Evolutionary conservation across 805 yeast genomes (phyloP), one percentile per base, ranked within the genome.

Genomic region (Ogataea populi-albae): DNA sequence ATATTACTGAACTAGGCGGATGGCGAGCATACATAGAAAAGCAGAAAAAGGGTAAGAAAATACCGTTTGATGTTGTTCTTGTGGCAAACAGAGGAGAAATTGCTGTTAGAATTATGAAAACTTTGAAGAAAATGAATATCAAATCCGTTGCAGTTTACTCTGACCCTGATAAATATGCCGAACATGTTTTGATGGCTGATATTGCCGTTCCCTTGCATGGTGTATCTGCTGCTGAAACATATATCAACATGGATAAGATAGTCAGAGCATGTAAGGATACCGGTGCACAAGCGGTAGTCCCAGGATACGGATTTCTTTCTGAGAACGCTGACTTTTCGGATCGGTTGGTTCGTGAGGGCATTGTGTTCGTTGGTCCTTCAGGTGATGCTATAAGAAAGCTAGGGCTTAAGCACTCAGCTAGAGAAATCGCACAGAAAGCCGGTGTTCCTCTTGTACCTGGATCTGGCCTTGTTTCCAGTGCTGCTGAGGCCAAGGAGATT

Each of bases 81-180:
- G 93, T 91, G 36, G 98, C 98, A 26, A 91, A 91, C 68, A 77
- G 98, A 65, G 98, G 98, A 59, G 98, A 91, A 65, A 91, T 91
- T 53, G 97, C 98, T 2, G 97, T 89, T 20, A 72, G 98, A 54
- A 87, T 93, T 50, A 87, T 91, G 55, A 82, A 76, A 57, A 89
- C 98, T 14, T 69, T 91, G 56, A 86, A 85, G 61, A 82, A 81
- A 59, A 59, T 93, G 46, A 78, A 78, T 3, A 86, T 93, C 50
- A 73, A 70, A 46, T 68, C 96, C 1, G 81, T 91, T 48, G 93
- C 98, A 5, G 82, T 91, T 29, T 93, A 84, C 63, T 86, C 97
- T 10, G 94, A 88, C 54, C 83, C 86, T 3, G 98, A 91, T 59
- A 75, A 82, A 53, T 86, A 86, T 52, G 81, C 98, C 7, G 79